These are phyloP conservation scores for Aspergillus niger DNA, from an alignment of 2,329 filamentous ascomycete species.

Conservation along the genomic window DNA sequence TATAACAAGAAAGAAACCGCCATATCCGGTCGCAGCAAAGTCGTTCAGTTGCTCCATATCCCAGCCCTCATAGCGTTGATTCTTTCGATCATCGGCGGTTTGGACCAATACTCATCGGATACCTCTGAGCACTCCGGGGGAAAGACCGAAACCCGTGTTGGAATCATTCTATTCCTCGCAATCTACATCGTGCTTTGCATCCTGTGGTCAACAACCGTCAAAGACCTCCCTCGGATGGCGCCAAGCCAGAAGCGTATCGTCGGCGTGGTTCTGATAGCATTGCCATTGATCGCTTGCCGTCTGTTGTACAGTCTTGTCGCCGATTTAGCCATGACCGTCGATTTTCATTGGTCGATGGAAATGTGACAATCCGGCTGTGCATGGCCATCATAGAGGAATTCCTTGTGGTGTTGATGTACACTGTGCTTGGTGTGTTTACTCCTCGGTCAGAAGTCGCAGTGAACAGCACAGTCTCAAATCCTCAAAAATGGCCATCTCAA, in stretches of 20 bases:
- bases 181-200: neutral
- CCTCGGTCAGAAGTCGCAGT: neutral
- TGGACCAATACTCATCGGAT: neutral
- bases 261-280: neutral
- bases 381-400: conserved; percentile 7
- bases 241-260: conserved; percentile 1
- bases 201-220: neutral
- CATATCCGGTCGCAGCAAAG: neutral
- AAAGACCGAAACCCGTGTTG: neutral
- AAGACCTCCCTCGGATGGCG: neutral
- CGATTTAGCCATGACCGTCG: neutral
- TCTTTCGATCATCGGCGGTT: conserved; percentile 4
- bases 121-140: neutral
- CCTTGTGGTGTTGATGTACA: conserved; percentile 3
- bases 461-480: neutral
- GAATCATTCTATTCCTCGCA: neutral
- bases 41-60: conserved; percentile 1
- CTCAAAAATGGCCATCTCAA: neutral
- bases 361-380: neutral
- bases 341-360: conserved; percentile 1
- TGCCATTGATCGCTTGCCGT: neutral
- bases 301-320: conserved; percentile 2
- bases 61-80: neutral
- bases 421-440: neutral
- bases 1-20: conserved; percentile 4